phyloP scores from a whole-genome alignment of 2,329 filamentous ascomycete species.

The Hypoxylon sp. region DNA sequence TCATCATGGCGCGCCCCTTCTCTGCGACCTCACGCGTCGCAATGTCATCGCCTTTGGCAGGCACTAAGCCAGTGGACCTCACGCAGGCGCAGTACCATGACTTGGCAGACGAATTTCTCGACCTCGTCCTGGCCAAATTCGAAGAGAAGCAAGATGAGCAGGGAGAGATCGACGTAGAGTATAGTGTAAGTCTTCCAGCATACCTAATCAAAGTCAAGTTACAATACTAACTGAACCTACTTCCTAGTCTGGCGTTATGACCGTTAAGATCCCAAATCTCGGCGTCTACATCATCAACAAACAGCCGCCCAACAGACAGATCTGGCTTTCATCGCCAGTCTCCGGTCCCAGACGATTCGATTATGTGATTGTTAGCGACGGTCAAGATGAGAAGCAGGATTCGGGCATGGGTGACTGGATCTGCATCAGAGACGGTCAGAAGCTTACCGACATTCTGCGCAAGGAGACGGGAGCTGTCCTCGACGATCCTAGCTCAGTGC shows the following conservation, averaged over 20 bases:
- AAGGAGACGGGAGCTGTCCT: slow-evolving; percentile 80
- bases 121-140: slow-evolving; percentile 68
- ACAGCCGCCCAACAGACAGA: slow-evolving; percentile 96
- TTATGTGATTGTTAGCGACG: slow-evolving; percentile 82
- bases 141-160: slow-evolving; percentile 82
- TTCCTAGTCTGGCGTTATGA: slow-evolving; percentile 85
- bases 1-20: slow-evolving; percentile 36
- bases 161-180: slow-evolving; percentile 89
- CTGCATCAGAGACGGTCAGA: slow-evolving; percentile 86
- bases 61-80: slow-evolving; percentile 70
- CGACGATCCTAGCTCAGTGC: slow-evolving; percentile 19
- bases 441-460: slow-evolving; percentile 79
- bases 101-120: slow-evolving; percentile 81
- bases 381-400: slow-evolving; percentile 84
- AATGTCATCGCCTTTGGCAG: slow-evolving; percentile 46
- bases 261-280: slow-evolving; percentile 75
- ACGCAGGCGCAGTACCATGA: slow-evolving; percentile 81
- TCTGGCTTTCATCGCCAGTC: slow-evolving; percentile 94
- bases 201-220: not conserved
- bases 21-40: slow-evolving; percentile 58
- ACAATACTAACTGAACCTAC: slow-evolving; percentile 22
- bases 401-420: slow-evolving; percentile 84
- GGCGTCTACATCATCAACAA: slow-evolving; percentile 98
- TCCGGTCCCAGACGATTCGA: slow-evolving; percentile 96
- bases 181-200: slow-evolving; percentile 73